These are phyloP conservation scores for Gracilaria domingensis DNA, from an alignment of 23 red algal genomes.

Conservation along the genomic window DNA sequence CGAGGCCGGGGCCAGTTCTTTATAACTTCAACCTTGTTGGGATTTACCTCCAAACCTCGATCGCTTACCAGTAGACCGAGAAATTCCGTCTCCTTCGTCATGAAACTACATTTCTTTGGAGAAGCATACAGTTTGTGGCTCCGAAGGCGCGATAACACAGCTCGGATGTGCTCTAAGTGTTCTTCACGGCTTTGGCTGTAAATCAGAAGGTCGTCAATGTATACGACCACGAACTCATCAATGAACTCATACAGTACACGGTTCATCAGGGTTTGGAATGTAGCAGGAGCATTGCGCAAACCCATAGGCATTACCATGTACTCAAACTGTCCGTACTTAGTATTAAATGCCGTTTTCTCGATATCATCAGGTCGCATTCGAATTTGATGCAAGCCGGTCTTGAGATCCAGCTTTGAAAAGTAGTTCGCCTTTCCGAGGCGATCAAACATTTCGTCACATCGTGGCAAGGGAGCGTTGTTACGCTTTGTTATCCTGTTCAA, in stretches of 20 bases:
- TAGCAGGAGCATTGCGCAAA: conserved; percentile 41
- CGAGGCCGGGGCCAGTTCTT: conserved; percentile 27
- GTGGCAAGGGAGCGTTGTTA: conserved; percentile 37
- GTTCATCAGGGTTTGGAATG: conserved; percentile 47
- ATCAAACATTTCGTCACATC: conserved; percentile 56
- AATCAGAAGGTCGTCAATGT: conserved; percentile 48
- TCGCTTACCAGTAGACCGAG: conserved; percentile 15
- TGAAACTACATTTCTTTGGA: conserved; percentile 32
- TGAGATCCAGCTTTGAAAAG: conserved; percentile 54
- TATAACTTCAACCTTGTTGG: conserved; percentile 17
- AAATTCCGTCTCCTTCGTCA: conserved; percentile 10
- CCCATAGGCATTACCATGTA: conserved; percentile 32
- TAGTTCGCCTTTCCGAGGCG: conserved; percentile 9
- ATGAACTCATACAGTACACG: conserved; percentile 25
- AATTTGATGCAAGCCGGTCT: conserved; percentile 53
- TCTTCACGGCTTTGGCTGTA: conserved; percentile 43
- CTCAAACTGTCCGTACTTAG: conserved; percentile 48
- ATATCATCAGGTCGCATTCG: conserved; percentile 39
- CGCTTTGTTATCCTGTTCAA: conserved; percentile 36
- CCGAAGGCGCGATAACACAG: conserved; percentile 1
- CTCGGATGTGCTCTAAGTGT: conserved; percentile 33
- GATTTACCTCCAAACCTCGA: conserved; percentile 1
- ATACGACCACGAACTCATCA: conserved; percentile 28
- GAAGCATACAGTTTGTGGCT: conserved; percentile 34
- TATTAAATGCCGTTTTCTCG: conserved; percentile 42